Evolutionary conservation across 2,329 filamentous ascomycete genomes (phyloP), one percentile per base, ranked within the genome.

Genomic region (Xylariomycetidae sp.): DNA sequence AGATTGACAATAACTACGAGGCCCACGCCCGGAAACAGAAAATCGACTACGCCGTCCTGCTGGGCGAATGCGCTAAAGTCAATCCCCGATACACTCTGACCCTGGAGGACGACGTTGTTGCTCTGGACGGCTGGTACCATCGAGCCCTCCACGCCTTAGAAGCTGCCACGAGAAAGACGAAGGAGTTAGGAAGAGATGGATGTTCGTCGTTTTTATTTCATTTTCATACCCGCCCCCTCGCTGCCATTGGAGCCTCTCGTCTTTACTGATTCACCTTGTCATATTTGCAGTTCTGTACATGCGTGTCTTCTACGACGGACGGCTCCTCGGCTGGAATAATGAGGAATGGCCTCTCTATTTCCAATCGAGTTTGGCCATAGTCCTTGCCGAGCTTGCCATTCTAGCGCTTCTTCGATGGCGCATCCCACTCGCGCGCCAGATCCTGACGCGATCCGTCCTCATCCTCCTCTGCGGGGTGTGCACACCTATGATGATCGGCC

Each of bases 241-340:
- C 27, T 4, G 25, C 20, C 30, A 8, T 15, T 22, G 11, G 7
- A n/a, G 13, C 25, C 13, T 9, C 13, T 9, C 31, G 25, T 15
- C 31, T 22, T 14, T 28, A 32, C 16, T 30, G 7, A 22, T 25
- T 19, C 17, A 12, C n/a, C 36, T 37, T 7, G 37, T 34, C 16
- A 5, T 13, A 6, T 11, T 28, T n/a, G 27, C 27, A 53, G 49
- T 53, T 33, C 29, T 55, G 2, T 55, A 55, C 27, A 38, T 55
- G 3, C 42, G 52, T 1, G 36, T 55, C 7, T 55, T 55, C 26
- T 54, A 55, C 33, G 42, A 54, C 27, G 50, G 45, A 7, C 35
- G 49, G 3, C 47, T 53, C 8, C 45, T 52, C 1, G 51, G 52
- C n/a, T 55, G 50, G 51, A 53, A 55, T 23, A 35, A 25, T 4